These are phyloP conservation scores for Claviceps digitariae DNA, from an alignment of 2,329 filamentous ascomycete genomes.

Conservation along the genomic window DNA sequence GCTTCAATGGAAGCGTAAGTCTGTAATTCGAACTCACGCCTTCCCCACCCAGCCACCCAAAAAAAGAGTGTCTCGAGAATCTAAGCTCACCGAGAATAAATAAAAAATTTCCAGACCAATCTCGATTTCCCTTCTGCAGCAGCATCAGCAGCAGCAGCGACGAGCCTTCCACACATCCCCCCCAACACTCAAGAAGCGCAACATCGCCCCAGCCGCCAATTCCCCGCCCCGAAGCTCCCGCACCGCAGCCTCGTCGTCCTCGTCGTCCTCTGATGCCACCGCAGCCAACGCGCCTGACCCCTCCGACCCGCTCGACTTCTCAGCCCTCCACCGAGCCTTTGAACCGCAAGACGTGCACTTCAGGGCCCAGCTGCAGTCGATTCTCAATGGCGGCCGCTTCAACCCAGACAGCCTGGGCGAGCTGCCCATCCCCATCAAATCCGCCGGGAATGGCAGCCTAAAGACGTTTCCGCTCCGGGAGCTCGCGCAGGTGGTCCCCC, in stretches of 20 bases:
- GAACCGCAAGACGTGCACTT: slow-evolving; percentile 28
- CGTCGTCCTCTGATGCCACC: slow-evolving; percentile 6
- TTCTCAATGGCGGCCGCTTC: slow-evolving; percentile 35
- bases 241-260: slow-evolving; percentile 8
- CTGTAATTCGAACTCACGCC: not conserved
- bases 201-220: slow-evolving; percentile 18
- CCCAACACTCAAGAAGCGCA: slow-evolving; percentile 25
- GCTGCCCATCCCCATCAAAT: slow-evolving; percentile 26
- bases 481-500: slow-evolving; percentile 40
- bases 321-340: slow-evolving; percentile 32
- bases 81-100: too few relatives aligned
- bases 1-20: slow-evolving; percentile 13
- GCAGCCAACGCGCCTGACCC: slow-evolving; percentile 17
- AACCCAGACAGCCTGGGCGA: slow-evolving; percentile 35
- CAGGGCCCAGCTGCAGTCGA: slow-evolving; percentile 26
- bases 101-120: not conserved
- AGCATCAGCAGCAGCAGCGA: not conserved
- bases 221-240: slow-evolving; percentile 13
- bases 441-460: slow-evolving; percentile 7
- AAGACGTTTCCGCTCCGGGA: slow-evolving; percentile 36
- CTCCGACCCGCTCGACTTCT: slow-evolving; percentile 34
- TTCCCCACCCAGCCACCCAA: too few relatives aligned
- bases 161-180: slow-evolving; percentile 17
- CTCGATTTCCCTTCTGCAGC: not conserved
- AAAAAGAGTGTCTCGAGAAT: too few relatives aligned